Conservation (phyloP, 352 stramenopile genomes). For the Phytophthora cajani region DNA sequence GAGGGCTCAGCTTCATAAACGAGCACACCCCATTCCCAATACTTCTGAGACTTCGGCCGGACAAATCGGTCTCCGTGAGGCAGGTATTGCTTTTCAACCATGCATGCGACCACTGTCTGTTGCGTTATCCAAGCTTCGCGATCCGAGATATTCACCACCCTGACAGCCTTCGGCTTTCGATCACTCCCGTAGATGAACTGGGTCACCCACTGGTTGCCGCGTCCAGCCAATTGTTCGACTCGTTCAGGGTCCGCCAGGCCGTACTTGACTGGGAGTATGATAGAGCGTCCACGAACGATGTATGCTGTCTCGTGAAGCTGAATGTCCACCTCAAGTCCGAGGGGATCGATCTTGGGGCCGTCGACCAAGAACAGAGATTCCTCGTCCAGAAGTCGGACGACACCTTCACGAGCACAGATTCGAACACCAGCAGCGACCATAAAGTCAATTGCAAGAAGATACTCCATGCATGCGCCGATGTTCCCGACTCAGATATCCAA, state of each 20-base stretch:
- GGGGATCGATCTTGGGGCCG: neutral
- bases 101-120: neutral
- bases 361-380: constrained; percentile 5
- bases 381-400: constrained; percentile 9
- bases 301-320: neutral
- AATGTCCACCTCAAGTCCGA: neutral
- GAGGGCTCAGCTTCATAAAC: constrained; percentile 4
- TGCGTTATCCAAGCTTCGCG: neutral
- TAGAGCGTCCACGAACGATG: neutral
- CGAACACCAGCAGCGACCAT: constrained; percentile 33
- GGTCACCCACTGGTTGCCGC: neutral
- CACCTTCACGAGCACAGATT: constrained; percentile 10
- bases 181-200: neutral
- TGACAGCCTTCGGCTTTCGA: neutral
- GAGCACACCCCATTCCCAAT: neutral
- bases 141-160: constrained; percentile 8
- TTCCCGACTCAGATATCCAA: constrained; percentile 31
- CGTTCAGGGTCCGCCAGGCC: neutral
- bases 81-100: constrained; percentile 2
- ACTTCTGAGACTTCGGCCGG: neutral
- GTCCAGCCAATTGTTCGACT: neutral
- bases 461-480: constrained; percentile 29
- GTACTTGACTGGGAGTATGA: neutral
- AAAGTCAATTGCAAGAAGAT: constrained; percentile 40
- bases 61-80: neutral